Evolutionary conservation across 2,329 filamentous ascomycete genomes (phyloP).

Genomic region (Monosporascus sp.): DNA sequence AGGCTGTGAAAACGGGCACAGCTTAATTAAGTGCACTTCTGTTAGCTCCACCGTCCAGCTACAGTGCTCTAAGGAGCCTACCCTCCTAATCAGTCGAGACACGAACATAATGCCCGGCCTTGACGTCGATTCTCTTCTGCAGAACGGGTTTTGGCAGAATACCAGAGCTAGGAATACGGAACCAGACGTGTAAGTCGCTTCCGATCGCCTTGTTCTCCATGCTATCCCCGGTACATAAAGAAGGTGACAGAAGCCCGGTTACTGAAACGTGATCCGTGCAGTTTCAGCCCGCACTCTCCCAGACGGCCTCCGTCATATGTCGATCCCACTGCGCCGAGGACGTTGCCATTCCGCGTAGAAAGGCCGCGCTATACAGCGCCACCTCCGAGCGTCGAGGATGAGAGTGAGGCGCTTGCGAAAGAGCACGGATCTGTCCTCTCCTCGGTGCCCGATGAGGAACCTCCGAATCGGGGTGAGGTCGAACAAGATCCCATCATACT

Average conservation of each 20-base stretch:
- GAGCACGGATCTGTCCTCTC: constrained; percentile 45
- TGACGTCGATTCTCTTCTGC: constrained; percentile 22
- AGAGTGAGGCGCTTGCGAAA: constrained; percentile 54
- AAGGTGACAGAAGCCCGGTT: constrained; percentile 1
- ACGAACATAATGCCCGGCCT: constrained; percentile 21
- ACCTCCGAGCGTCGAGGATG: constrained; percentile 64
- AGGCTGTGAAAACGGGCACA: constrained; percentile 17
- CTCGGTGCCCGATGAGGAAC: constrained; percentile 44
- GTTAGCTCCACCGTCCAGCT: constrained; percentile 8
- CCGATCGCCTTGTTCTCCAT: constrained; percentile 1
- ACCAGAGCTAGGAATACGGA: constrained; percentile 21
- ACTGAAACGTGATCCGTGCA: constrained; percentile 14
- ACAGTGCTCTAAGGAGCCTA: constrained; percentile 17
- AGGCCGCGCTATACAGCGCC: constrained; percentile 45
- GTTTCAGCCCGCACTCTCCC: constrained; percentile 8
- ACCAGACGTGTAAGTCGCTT: constrained; percentile 19
- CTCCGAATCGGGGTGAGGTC: constrained; percentile 55
- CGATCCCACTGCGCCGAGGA: constrained; percentile 16
- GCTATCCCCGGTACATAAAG: background rate
- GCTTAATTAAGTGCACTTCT: constrained; percentile 12
- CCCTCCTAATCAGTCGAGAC: constrained; percentile 6
- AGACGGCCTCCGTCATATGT: constrained; percentile 16
- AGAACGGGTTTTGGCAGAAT: constrained; percentile 26
- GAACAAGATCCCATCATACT: constrained; percentile 66
- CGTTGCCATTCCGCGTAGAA: constrained; percentile 15